phyloP scores from a whole-genome alignment of 192 early-diverging fungal genomes.

The Entomortierella lignicola region DNA sequence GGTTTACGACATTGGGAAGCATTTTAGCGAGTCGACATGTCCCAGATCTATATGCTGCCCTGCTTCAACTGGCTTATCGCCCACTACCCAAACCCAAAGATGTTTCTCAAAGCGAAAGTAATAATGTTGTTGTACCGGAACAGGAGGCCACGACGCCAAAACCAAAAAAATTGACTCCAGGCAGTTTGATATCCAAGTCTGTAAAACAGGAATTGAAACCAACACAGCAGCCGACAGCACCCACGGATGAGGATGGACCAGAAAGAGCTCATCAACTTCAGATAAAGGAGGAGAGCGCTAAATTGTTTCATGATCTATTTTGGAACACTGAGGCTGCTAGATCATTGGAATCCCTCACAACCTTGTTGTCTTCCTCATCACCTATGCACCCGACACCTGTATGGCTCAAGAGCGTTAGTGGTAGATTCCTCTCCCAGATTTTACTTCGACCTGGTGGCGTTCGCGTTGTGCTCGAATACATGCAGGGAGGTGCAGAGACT shows the following conservation, averaged over 20 bases:
- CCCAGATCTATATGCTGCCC: constrained; percentile 72
- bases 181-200: constrained; percentile 7
- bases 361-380: constrained; percentile 67
- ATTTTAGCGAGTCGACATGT: constrained; percentile 68
- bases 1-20: constrained; percentile 66
- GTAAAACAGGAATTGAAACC: not conserved
- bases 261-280: constrained; percentile 9
- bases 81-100: constrained; percentile 59
- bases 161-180: constrained; percentile 14
- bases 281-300: constrained; percentile 56
- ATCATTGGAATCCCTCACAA: constrained; percentile 75
- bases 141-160: not conserved
- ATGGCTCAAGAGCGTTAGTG: constrained; percentile 77
- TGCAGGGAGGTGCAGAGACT: constrained; percentile 64
- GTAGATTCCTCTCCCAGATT: constrained; percentile 75
- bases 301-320: constrained; percentile 41
- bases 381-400: constrained; percentile 59
- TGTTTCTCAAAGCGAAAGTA: too few species aligned
- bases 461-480: constrained; percentile 72
- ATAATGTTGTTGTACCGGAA: not conserved
- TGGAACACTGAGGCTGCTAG: constrained; percentile 63
- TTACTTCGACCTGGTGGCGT: constrained; percentile 74
- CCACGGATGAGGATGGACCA: not conserved
- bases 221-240: not conserved
- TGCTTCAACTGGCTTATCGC: constrained; percentile 76